These are phyloP conservation scores for Neltuma alba DNA, from an alignment of 306 rosid genomes.

Conservation along the genomic window DNA sequence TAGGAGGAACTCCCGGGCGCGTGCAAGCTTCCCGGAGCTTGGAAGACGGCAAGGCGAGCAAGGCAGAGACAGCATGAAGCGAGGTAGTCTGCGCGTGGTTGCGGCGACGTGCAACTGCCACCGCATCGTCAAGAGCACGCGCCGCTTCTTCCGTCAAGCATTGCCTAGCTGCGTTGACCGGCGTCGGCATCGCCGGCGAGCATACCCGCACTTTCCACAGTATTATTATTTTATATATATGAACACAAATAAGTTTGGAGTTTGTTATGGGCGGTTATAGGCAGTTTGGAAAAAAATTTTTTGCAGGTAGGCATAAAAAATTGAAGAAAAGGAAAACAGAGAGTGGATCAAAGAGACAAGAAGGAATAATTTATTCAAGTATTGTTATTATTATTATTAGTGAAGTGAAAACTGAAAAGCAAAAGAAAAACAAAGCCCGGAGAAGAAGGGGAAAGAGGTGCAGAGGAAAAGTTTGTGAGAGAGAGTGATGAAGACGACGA, in stretches of 20 bases:
- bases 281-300: conserved; percentile 38
- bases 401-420: background rate
- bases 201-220: conserved; percentile 30
- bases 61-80: conserved; percentile 78
- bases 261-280: conserved; percentile 1
- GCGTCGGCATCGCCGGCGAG: conserved; percentile 99
- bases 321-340: background rate
- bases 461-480: conserved; percentile 10
- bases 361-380: conserved; percentile 33
- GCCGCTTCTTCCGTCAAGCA: conserved; percentile 88
- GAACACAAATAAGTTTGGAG: background rate
- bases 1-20: conserved; percentile 60
- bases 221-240: background rate
- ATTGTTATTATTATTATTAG: background rate
- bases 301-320: conserved; percentile 2
- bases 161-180: conserved; percentile 86
- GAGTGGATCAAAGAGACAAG: conserved; percentile 28
- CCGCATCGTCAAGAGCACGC: conserved; percentile 81
- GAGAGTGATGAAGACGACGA: conserved; percentile 1
- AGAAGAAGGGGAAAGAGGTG: background rate
- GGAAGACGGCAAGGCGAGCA: conserved; percentile 65
- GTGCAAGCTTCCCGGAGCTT: conserved; percentile 75
- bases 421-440: background rate
- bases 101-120: conserved; percentile 75
- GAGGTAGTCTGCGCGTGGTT: conserved; percentile 86